These are phyloP conservation scores for Elaphomyces granulatus DNA, from an alignment of 495 filamentous ascomycete genomes.

Conservation along the genomic window DNA sequence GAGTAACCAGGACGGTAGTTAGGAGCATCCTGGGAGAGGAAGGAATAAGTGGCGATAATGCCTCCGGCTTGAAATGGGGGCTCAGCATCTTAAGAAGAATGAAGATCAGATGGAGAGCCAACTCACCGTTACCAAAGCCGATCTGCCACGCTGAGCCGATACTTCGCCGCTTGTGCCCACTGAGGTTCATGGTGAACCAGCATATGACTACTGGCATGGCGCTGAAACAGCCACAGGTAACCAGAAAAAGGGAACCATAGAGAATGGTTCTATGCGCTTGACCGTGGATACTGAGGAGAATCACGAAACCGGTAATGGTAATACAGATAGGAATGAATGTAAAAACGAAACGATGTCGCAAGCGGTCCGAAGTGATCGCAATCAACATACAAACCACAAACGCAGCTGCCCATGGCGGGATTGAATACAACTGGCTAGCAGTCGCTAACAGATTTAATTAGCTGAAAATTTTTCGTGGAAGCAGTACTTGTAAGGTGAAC, in stretches of 20 bases:
- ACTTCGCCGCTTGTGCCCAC: constrained; percentile 69
- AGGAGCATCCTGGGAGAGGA: constrained; percentile 56
- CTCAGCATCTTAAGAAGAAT: constrained; percentile 4
- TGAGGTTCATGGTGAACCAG: constrained; percentile 91
- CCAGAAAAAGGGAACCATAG: constrained; percentile 63
- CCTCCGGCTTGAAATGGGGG: constrained; percentile 44
- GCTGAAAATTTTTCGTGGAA: constrained; percentile 12
- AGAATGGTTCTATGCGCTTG: constrained; percentile 42
- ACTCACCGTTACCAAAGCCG: constrained; percentile 72
- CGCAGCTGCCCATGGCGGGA: constrained; percentile 76
- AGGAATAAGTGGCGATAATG: constrained; percentile 78
- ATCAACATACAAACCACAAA: constrained; percentile 64
- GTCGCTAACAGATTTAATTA: constrained; percentile 33
- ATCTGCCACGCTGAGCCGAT: constrained; percentile 84
- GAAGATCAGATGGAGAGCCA: not conserved
- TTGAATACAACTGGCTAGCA: constrained; percentile 62
- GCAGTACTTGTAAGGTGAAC: constrained; percentile 2
- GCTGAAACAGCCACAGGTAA: constrained; percentile 38
- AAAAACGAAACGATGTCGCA: constrained; percentile 63
- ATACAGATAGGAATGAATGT: constrained; percentile 48
- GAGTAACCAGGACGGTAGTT: constrained; percentile 59
- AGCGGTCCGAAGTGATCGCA: constrained; percentile 51
- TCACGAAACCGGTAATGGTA: constrained; percentile 53
- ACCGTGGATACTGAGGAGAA: constrained; percentile 52
- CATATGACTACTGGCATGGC: constrained; percentile 78